Base-by-base conservation (phyloP, 1,284 basidiomycete species). In the Papiliotrema laurentii region DNA sequence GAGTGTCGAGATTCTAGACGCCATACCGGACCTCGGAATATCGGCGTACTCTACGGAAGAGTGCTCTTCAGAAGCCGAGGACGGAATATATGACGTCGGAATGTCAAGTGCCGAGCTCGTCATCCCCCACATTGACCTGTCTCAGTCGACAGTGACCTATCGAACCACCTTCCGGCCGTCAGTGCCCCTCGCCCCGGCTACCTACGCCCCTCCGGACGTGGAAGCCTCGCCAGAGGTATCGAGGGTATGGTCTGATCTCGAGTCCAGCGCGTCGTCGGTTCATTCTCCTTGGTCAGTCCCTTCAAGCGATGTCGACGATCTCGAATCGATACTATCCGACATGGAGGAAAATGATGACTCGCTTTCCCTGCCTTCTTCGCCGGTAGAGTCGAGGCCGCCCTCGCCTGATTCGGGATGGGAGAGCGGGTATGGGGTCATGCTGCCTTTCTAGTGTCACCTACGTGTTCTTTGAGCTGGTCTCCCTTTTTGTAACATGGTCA, bases 111-210 rank as follows among this genome's bases (percentile, higher is more conserved):
- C 41, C 28, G 35, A 47, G 28, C 60, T 69, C 44, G 40, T 69
- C 45, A 58, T 65, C 50, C 67, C 67, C 11, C 59, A 54, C 1
- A 51, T 69, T 28, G 64, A 67, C 49, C 18, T 55, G 35, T 59
- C 47, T 18, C 7, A 25, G 39, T 45, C 47, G 27, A 47, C 26
- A 14, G 30, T 16, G 43, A 51, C 31, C 19, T 39, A 13, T 13
- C 46, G 34, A 22, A 14, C 24, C 18, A 16, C 33, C 38, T 4
- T 31, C 11, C 28, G 30, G 16, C 24, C 28, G 16, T 6, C 38
- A 14, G 5, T 24, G 9, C 18, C 21, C 3, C 28, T 33, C 9
- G 21, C 28, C 14, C 27, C 33, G 18, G 5, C 16, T 22, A 26
- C 43, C 2, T 25, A 39, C 19, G 41, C 30, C 26, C n/a, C n/a